Evolutionary conservation across 2,329 filamentous ascomycete species (phyloP), one percentile per base, ranked within the genome.

Genomic region (Arthrinium phaeospermum): DNA sequence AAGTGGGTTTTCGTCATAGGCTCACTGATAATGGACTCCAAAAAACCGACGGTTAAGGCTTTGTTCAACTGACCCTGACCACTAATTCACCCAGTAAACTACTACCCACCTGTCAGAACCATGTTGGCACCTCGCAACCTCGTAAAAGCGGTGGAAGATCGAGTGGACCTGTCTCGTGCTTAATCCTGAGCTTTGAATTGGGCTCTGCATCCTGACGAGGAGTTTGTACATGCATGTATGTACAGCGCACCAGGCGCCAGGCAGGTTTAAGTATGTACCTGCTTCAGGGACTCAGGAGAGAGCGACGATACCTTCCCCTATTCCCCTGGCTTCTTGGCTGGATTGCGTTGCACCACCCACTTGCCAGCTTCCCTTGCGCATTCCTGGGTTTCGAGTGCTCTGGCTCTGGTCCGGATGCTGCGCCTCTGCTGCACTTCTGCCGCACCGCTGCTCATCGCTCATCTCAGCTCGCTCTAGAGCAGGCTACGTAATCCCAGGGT

Each of bases 1-100:
- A 64, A 71, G 70, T 67, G 70, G 70, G 64, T 47, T 64, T 47
- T 37, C 53, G 24, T 71, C 57, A 49, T 71, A 47, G 70, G 44
- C 45, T 49, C 44, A 68, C 46, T 68, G 44, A 47, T 68, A 44
- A 45, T 71, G 64, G 57, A 69, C 49, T 64, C 53, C 34, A 47
- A 45, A 69, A 69, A 57, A 51, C 53, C 4, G 53, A 37, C 16
- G 53, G 30, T 61, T 61, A 61, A 61, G 51, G 51, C 51, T 16
- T 57, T 22, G 10, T 22, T 30, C 51, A 57, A 57, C 51, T 53
- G 49, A 53, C 49, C 49, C 49, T 53, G 24, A 53, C 49, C 49
- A 53, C 51, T 34, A 57, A 57, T 34, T 19, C 24, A 57, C 22
- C 51, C 51, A 57, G 51, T 57, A 30, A 57, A 57, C 51, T 27